Evolutionary conservation across 2,329 filamentous ascomycete genomes (phyloP), one percentile per base, ranked within the genome.

Genomic region (Penicillium palitans): DNA sequence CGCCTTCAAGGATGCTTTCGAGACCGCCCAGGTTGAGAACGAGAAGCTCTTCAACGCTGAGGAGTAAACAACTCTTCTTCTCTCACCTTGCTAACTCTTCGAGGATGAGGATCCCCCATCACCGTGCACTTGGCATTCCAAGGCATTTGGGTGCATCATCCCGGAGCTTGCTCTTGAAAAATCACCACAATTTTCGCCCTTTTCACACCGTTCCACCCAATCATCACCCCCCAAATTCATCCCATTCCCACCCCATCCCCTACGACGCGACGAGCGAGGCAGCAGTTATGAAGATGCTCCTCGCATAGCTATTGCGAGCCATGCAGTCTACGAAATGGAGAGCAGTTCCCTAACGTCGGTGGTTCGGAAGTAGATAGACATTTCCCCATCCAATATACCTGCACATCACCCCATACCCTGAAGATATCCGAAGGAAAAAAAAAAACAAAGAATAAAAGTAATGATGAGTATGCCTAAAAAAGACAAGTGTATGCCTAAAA

Each of bases 11-110:
- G 93, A 98, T 66, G 88, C 91, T 57, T 98, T 98, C 82, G 87
- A 96, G 81, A 92, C 96, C 84, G 93, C 95, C 55, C 93, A 97
- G 83, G 87, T 93, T 81, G 92, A 96, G 76, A 99, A 98, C 80
- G 92, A 95, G 83, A 86, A 85, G 66, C 83, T 96, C 58, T 96
- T 97, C 81, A 59, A 46, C 49, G 81, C 79, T 66, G 81, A 84
- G 76, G 74, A 79, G 65, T 72, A 72, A 68, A 69, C 42, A 37
- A 46, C 21, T 45, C 35, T 24, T 40, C 31, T 17, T 39, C 41
- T 46, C 33, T 37, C 35, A 33, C 24, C 40, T 53, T 56, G 25
- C 21, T 50, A 52, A 49, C 45, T 49, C 48, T 35, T 40, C 29
- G 39, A 50, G 47, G 49, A 46, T 45, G 47, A 47, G 44, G 45